Percentiles rank a stretch among this genome's conserved stretches.
Evolutionary conservation across 106 monocot genomes (phyloP).

Genomic region (Gastrodia elata): DNA sequence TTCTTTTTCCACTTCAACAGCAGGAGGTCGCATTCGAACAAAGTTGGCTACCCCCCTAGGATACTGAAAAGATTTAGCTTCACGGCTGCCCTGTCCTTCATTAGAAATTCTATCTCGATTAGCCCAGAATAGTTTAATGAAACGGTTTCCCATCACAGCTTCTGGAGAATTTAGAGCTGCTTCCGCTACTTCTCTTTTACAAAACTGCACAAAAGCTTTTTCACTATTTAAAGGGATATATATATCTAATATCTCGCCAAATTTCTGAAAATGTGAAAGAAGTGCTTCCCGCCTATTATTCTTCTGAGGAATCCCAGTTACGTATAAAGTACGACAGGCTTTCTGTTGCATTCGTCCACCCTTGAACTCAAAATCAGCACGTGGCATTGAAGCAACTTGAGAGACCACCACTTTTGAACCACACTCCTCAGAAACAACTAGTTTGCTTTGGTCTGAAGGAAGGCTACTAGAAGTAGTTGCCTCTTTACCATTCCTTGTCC

Average conservation of each 20-base stretch:
- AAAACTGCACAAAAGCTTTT: conserved; percentile 94
- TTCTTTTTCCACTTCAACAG: conserved; percentile 31
- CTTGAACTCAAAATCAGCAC: conserved; percentile 29
- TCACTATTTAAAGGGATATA: conserved; percentile 77
- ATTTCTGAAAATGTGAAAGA: conserved; percentile 83
- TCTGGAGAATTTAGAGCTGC: conserved; percentile 88
- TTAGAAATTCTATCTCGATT: conserved; percentile 74
- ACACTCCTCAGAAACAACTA: conserved; percentile 8
- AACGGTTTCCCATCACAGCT: conserved; percentile 98
- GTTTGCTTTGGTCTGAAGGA: conserved; percentile 11
- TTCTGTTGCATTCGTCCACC: conserved; percentile 35
- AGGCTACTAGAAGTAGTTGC: conserved; percentile 10
- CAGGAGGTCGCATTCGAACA: conserved; percentile 13
- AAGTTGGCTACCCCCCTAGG: not conserved
- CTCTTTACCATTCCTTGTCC: conserved; percentile 19
- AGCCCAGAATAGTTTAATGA: conserved; percentile 96
- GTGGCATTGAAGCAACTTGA: conserved; percentile 13
- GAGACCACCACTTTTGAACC: conserved; percentile 15
- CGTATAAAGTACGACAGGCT: conserved; percentile 79
- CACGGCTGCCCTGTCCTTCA: conserved; percentile 22
- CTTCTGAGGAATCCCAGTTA: conserved; percentile 71
- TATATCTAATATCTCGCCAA: conserved; percentile 74
- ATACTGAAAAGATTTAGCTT: conserved; percentile 5
- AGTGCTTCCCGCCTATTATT: conserved; percentile 52
- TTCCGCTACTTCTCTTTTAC: conserved; percentile 89